phyloP scores from a whole-genome alignment of 108 stramenopile genomes.

The Skeletonema costatum region DNA sequence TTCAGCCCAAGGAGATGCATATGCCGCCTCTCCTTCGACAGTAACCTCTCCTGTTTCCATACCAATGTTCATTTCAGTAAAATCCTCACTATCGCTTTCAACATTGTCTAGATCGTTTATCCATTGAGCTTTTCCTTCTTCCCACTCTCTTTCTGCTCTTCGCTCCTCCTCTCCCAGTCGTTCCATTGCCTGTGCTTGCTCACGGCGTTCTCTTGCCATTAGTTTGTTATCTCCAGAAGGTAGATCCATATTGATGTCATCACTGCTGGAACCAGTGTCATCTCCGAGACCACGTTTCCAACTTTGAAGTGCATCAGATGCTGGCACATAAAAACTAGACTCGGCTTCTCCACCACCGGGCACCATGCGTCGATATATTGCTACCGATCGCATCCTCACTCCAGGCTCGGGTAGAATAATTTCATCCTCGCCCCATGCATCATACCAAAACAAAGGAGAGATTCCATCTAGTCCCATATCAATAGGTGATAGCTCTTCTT shows the following conservation, averaged over 20 bases:
- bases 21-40: slow-evolving; percentile 40
- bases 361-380: slow-evolving; percentile 58
- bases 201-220: slow-evolving; percentile 29
- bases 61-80: slow-evolving; percentile 31
- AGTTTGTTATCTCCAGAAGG: slow-evolving; percentile 36
- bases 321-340: slow-evolving; percentile 42
- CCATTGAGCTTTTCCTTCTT: slow-evolving; percentile 44
- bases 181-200: slow-evolving; percentile 33
- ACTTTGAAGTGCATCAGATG: not conserved
- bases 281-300: slow-evolving; percentile 10
- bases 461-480: slow-evolving; percentile 70
- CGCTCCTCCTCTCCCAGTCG: slow-evolving; percentile 40
- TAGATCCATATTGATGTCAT: slow-evolving; percentile 21
- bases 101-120: slow-evolving; percentile 11
- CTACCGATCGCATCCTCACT: slow-evolving; percentile 71
- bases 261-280: not conserved
- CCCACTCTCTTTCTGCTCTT: slow-evolving; percentile 46
- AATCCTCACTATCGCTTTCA: slow-evolving; percentile 5
- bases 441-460: slow-evolving; percentile 82
- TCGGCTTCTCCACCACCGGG: slow-evolving; percentile 40
- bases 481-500: slow-evolving; percentile 48
- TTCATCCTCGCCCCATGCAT: slow-evolving; percentile 75
- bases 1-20: slow-evolving; percentile 28
- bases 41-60: slow-evolving; percentile 37
- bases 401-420: slow-evolving; percentile 46